Base-by-base conservation (phyloP, 768 basidiomycete genomes). In the Pleurotus salmoneostramineus region DNA sequence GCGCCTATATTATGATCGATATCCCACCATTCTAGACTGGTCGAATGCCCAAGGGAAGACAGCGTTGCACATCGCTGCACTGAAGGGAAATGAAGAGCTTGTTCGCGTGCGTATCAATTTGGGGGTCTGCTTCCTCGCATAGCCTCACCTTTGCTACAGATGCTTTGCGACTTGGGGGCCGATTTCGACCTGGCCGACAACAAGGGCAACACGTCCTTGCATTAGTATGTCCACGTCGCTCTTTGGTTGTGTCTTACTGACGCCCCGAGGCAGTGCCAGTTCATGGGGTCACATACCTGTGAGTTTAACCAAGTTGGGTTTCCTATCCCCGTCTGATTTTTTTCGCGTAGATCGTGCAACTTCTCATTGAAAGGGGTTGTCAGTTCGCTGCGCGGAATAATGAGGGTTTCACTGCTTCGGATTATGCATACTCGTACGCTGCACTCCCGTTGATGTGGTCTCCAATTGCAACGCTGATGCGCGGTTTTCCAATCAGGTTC, bases 151-250 rank as follows among this genome's bases (percentile, higher is more conserved):
- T 54, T 45, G 57, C 33, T 40, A 40, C 64, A 94, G 93, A 93
- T 95, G 86, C 77, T 96, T 44, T 93, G 90, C 69, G 93, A 96
- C 73, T 74, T 94, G 15, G 92, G 87, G 4, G 95, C 95, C 31
- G 95, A 97, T 72, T 80, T 89, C 62, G 90, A 97, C 72, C 72
- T 98, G 51, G 79, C 94, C 8, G 95, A 98, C 74, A 85, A 93
- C 60, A 85, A 89, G 73, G 95, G 95, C 47, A 96, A 97, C 65
- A 92, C 93, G 0, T 86, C 95, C 34, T 73, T 98, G 56, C 95
- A 98, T 71, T 95, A 95, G 93, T 95, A 68, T 72, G 91, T 76
- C 34, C 50, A 27, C 12, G 21, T 57, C 35, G 33, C 52, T 51
- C 10, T 34, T 17, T 50, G 35, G 45, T 50, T 55, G 58, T 11